A percentile compares a stretch with the other conserved stretches of the same genome.
phyloP scores from a whole-genome alignment of 2,329 filamentous ascomycete species.

The Cercospora nicotianae region DNA sequence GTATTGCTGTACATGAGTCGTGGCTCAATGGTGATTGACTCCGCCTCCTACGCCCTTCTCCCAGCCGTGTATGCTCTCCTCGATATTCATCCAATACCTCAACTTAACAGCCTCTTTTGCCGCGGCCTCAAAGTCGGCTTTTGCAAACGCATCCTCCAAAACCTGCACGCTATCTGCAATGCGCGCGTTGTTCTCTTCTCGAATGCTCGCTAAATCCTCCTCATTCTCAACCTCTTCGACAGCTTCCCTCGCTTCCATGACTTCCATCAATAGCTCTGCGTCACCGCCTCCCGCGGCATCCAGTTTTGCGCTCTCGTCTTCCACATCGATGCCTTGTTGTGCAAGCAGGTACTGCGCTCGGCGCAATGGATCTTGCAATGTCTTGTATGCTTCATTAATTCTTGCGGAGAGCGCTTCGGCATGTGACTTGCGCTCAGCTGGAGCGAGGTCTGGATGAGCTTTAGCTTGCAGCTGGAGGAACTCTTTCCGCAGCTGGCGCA shows the following conservation, averaged over 20 bases:
- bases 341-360: conserved; percentile 85
- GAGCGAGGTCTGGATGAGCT: conserved; percentile 70
- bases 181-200: conserved; percentile 65
- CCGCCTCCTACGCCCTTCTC: conserved; percentile 66
- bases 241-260: conserved; percentile 70
- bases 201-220: conserved; percentile 61
- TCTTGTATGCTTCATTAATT: conserved; percentile 91
- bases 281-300: conserved; percentile 34
- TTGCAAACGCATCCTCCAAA: conserved; percentile 65
- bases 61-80: conserved; percentile 78
- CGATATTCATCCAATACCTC: conserved; percentile 88
- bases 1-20: no score
- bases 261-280: conserved; percentile 71
- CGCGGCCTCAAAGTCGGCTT: conserved; percentile 66
- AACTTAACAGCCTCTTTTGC: conserved; percentile 72
- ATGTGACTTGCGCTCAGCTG: conserved; percentile 52
- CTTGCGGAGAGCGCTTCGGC: conserved; percentile 77
- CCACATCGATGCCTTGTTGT: conserved; percentile 69
- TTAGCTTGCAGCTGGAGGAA: conserved; percentile 80
- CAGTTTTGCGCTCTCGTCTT: conserved; percentile 72
- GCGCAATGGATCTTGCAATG: conserved; percentile 72
- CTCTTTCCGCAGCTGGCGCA: conserved; percentile 71
- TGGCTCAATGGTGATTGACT: conserved; percentile 31
- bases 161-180: conserved; percentile 63
- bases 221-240: conserved; percentile 61